phyloP scores from a whole-genome alignment of 1,284 basidiomycete genomes.

The Moesziomyces sp. region DNA sequence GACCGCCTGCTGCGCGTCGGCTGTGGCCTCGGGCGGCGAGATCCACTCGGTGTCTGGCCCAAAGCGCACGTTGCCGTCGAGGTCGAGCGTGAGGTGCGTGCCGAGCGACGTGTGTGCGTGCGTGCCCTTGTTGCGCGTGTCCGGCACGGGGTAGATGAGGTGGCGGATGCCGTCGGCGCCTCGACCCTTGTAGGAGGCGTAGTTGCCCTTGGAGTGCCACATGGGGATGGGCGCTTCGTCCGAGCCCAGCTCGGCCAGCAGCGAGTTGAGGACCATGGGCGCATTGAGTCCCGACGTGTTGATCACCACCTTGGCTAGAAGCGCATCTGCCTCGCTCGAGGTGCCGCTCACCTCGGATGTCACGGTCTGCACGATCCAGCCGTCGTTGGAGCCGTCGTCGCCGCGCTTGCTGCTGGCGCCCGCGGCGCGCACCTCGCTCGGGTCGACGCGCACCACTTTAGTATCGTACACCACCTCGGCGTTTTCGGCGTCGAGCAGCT shows the following conservation, averaged over 20 bases:
- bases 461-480: constrained; percentile 85
- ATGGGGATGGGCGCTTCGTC: constrained; percentile 42
- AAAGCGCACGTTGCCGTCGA: constrained; percentile 87
- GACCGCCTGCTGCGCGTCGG: constrained; percentile 17
- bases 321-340: constrained; percentile 72
- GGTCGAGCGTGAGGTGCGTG: constrained; percentile 73
- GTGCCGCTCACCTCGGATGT: constrained; percentile 43
- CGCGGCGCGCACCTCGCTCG: constrained; percentile 55
- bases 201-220: constrained; percentile 65
- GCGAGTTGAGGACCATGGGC: constrained; percentile 59
- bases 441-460: constrained; percentile 87
- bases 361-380: constrained; percentile 73
- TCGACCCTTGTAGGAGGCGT: constrained; percentile 59
- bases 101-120: constrained; percentile 64
- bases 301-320: constrained; percentile 86
- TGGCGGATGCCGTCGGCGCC: constrained; percentile 50
- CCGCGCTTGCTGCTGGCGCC: constrained; percentile 39
- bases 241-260: constrained; percentile 29
- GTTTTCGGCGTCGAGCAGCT: constrained; percentile 77
- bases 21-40: constrained; percentile 60
- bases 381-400: constrained; percentile 62
- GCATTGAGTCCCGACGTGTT: constrained; percentile 85
- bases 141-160: constrained; percentile 64
- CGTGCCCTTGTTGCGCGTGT: constrained; percentile 43
- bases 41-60: constrained; percentile 94